phyloP scores from a whole-genome alignment of 1,284 basidiomycete species.

The Mycosarcoma maydis region DNA sequence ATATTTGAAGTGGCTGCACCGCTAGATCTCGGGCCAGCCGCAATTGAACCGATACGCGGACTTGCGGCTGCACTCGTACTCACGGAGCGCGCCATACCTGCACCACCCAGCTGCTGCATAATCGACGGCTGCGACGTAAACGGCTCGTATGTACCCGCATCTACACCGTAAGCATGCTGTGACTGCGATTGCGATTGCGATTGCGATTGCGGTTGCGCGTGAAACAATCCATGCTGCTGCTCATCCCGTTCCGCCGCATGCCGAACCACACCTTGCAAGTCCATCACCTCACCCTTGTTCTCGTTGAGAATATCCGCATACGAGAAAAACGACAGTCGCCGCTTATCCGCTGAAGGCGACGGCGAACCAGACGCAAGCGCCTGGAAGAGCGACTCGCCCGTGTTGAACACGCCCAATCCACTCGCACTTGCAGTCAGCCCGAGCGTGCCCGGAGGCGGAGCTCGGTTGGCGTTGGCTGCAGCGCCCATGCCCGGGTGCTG shows the following conservation, averaged over 20 bases:
- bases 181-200: conserved; percentile 1
- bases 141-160: conserved; percentile 15
- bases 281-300: conserved; percentile 54
- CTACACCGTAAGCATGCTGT: conserved; percentile 2
- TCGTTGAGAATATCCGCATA: conserved; percentile 64
- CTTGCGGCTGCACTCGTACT: conserved; percentile 40
- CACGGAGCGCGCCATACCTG: conserved; percentile 34
- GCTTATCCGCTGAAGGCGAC: conserved; percentile 47
- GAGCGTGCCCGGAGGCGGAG: conserved; percentile 15
- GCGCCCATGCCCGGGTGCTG: conserved; percentile 31
- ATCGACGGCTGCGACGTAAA: conserved; percentile 38
- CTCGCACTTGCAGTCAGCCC: conserved; percentile 26
- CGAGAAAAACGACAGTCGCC: conserved; percentile 61
- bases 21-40: conserved; percentile 5
- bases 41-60: conserved; percentile 14
- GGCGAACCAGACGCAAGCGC: conserved; percentile 41
- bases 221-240: conserved; percentile 42
- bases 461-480: conserved; percentile 9
- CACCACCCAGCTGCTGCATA: conserved; percentile 45
- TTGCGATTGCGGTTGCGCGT: conserved; percentile 6
- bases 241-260: conserved; percentile 47
- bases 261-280: conserved; percentile 47
- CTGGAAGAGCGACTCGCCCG: conserved; percentile 31
- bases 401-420: conserved; percentile 46
- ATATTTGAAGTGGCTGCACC: conserved; percentile 7